Base-by-base conservation (phyloP, 805 yeast species). In the Yarrowia sp. region DNA sequence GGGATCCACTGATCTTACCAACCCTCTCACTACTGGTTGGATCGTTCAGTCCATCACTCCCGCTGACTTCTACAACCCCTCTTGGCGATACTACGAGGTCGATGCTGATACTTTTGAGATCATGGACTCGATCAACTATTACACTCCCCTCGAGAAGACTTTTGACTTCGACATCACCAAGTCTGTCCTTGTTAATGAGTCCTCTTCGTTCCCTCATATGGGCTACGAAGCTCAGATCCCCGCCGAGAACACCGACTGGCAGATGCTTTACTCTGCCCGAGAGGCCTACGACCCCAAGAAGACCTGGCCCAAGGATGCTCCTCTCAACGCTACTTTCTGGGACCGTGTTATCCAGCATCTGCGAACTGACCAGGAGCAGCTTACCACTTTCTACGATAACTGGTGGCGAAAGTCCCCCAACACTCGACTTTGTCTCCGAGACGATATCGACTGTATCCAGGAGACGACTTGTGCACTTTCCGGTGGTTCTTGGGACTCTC, bases 301-400 rank as follows among this genome's bases (percentile, higher is more conserved):
- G 8, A 69, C 78, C 9, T 86, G 90, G 90, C 88, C 88, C n/a
- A 65, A 58, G 10, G 66, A 71, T 8, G 74, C 85, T 16, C 86
- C 90, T 9, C 77, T 86, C 68, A 85, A 84, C 68, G 89, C 84
- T n/a, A 79, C 85, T 16, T 86, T 84, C 76, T 86, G 89, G 90
- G 82, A 84, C 68, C 62, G 64, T 29, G 62, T 29, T 8, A 46
- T 46, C 29, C 29, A 29, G 24, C 18, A 46, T 8, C 31, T 46
- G 5, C 36, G 29, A 31, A 29, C 24, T 13, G 36, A 46, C 19
- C 14, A 21, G 9, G 35, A 46, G 18, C 53, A 29, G 53, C 53
- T 46, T 5, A 4, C 31, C 6, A 6, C 10, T 13, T 46, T 46
- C 53, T 46, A 46, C 53, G 53, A 46, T 12, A 29, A 46, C 53